phyloP scores from a whole-genome alignment of 169 alveolate species.

The Amoebophrya sp. region DNA sequence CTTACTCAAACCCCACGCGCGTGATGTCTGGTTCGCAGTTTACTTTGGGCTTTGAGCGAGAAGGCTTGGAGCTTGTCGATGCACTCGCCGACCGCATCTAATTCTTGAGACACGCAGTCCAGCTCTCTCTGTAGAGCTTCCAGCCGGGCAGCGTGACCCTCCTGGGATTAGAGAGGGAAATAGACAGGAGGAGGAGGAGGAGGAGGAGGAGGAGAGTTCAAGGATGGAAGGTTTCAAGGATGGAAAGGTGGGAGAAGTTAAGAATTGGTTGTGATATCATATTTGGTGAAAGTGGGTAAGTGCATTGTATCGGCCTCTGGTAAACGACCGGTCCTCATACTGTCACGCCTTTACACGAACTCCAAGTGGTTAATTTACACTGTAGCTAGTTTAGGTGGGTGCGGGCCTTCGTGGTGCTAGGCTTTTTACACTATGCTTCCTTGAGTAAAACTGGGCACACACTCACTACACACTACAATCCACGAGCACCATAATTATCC shows the following conservation, averaged over 20 bases:
- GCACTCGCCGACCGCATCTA: neutral
- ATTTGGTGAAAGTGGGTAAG: neutral
- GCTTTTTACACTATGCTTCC: neutral
- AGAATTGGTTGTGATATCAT: neutral
- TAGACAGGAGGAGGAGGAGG: neutral
- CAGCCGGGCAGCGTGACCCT: neutral
- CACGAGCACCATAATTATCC: neutral
- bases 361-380: neutral
- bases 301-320: no score
- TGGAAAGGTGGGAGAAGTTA: neutral
- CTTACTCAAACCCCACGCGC: no score
- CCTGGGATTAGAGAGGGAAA: neutral
- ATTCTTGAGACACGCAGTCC: neutral
- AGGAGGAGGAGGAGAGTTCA: neutral
- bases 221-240: neutral
- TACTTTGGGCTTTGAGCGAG: neutral
- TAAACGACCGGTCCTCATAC: neutral
- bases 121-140: neutral
- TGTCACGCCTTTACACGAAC: neutral
- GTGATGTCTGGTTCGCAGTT: neutral
- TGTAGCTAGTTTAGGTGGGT: neutral
- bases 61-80: neutral
- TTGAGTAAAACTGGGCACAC: neutral
- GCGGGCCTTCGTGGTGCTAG: neutral
- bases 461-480: neutral